A percentile compares a stretch with the other conserved stretches of the same genome.
These are phyloP conservation scores for Lactuca saligna DNA, from an alignment of 129 eudicot species.

Conservation along the genomic window DNA sequence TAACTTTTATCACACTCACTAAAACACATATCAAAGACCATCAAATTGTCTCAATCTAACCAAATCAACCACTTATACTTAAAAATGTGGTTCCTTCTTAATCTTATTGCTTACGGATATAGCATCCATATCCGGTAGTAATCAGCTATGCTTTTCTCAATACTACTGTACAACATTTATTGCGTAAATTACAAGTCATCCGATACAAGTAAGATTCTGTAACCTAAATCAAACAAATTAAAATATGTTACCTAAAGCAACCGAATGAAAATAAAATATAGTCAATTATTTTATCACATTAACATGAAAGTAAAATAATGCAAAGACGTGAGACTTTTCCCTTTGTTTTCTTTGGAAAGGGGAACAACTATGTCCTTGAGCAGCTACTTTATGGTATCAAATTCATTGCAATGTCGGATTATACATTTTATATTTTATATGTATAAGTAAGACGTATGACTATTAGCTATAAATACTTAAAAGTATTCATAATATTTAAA, in stretches of 20 bases:
- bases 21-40: no score
- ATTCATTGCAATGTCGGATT: not conserved
- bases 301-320: not conserved
- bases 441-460: not conserved
- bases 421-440: not conserved
- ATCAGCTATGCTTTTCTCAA: no score
- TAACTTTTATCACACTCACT: no score
- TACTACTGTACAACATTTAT: no score
- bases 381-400: not conserved
- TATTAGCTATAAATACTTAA: not conserved
- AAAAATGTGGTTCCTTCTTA: no score
- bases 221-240: not conserved
- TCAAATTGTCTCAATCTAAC: no score
- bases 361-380: not conserved
- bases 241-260: no score
- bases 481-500: no score
- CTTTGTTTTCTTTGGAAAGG: not conserved
- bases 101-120: no score
- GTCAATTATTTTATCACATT: not conserved
- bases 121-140: no score
- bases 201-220: not conserved
- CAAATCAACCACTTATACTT: no score
- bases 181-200: no score
- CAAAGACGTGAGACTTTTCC: not conserved
- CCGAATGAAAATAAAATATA: not conserved